Evolutionary conservation across 2,329 filamentous ascomycete genomes (phyloP), one percentile per base, ranked within the genome.

Genomic region (Penicillium aurantiogriseum): DNA sequence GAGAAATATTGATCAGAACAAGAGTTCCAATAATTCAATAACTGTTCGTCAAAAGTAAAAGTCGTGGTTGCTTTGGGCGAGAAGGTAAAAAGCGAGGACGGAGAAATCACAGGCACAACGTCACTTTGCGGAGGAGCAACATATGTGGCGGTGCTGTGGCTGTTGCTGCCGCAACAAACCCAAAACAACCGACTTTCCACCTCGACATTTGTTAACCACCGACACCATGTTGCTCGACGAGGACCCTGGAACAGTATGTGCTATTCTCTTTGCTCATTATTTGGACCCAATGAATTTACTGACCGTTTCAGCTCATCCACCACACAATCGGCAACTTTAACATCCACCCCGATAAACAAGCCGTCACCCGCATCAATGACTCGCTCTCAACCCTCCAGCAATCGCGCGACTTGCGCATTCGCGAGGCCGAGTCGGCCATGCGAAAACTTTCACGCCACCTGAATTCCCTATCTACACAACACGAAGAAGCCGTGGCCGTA

Each of bases 281-380:
- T 7, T 1, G 4, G 11, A 4, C 2, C 8, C 5, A 9, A 31
- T 8, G 42, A 23, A 3, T 19, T 52, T 50, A 44, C 57, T 63
- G 46, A 61, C 56, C 39, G 43, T 40, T 6, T 11, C 75, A 94
- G 90, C 88, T 97, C 71, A 96, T 99, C 78, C 84, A 88, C 72
- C 89, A 95, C 79, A 96, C 92, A 42, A 89, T 95, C 69, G 84
- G 87, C 68, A 96, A 97, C 82, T 99, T 99, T 86, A 94, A 96
- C 80, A 96, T 93, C 69, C 82, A 85, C 21, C 91, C 91, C 11
- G 94, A 99, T 81, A 94, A 92, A 71, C 81, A 86, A 64, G 90
- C 90, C 60, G 85, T 97, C 21, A 81, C 88, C 21, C 91, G 94
- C 71, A 89, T 97, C 72, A 86, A 86, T 74, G 90, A 92, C 73